Base-by-base conservation (phyloP, 1,284 basidiomycete species). In the Microbotryomycetes sp. region DNA sequence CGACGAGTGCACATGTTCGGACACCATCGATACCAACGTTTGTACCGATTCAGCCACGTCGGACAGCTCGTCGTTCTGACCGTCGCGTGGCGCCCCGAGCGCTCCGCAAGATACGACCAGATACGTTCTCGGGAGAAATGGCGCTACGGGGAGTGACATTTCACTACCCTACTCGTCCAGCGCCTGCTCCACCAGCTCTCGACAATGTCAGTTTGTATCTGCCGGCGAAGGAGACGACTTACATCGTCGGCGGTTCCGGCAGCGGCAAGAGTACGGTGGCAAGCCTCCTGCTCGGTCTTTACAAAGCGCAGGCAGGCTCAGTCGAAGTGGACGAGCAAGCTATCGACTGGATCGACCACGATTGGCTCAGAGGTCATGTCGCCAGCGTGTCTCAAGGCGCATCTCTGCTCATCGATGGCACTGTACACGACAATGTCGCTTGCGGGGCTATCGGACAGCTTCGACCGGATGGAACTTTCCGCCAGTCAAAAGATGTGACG, bases 231-330 rank as follows among this genome's bases (percentile, higher is more conserved):
- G 92, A 97, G 75, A 89, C 82, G 23, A 96, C 93, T 0, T 97
- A 91, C 76, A 86, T 97, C 70, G 89, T 97, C 57, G 94, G 93
- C 52, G 84, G 86, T 2, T 91, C 88, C 2, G 92, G 93, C 2
- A 88, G 86, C 1, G 92, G 93, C 45, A 97, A 98, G 78, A 88
- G 86, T n/a, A 97, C 91, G 0, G 81, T 97, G 62, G 89, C 88
- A 0, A 83, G 86, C 60, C 81, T 96, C 2, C 80, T 97, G 0
- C 79, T 92, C 24, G 81, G 88, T 9, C 79, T 94, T 74, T 97
- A 97, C 78, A 66, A 70, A 45, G 70, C 74, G 13, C 61, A 71
- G 13, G 16, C 54, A 4, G 79, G 79, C 0, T 67, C 73, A 5
- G 82, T 97, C 54, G 80, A 83, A 45, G 78, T 97, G 35, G 94